Base-by-base conservation (phyloP, 345 rosid species). In the Acer campestre region DNA sequence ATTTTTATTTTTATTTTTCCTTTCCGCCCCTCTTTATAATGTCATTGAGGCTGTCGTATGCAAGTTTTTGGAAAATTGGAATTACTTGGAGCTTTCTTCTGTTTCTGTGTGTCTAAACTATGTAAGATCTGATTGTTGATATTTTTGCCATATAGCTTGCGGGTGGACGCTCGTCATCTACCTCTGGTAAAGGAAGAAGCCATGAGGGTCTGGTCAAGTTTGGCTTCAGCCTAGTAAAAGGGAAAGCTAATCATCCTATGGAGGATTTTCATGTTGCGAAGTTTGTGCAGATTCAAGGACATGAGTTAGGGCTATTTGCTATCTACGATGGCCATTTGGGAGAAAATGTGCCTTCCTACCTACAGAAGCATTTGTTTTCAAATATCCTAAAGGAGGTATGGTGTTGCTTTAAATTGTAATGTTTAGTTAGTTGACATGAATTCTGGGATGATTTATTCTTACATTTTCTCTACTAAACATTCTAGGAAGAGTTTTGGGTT, bases 251-350 rank as follows among this genome's bases (percentile, higher is more conserved):
- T n/a, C 91, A 86, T 80, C 89, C 96, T 31, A 90, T 91, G 96
- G 96, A 91, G 80, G 96, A 92, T 85, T 90, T 82, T 85, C 92
- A 91, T 79, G 96, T 91, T 59, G 91, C 96, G 3, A 86, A 91
- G 82, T 88, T 88, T 73, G 58, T 85, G 76, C 87, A 80, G 73
- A 31, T 75, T 78, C 77, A 86, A 68, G 92, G 63, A 61, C 88
- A 84, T 56, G 93, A 92, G 76, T 80, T 92, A 31, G 96, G 96
- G 61, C 84, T 92, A 53, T 92, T 92, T 61, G 96, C 96, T 61
- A 88, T 92, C 74, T 92, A 85, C 59, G 96, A 92, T 84, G 96
- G 96, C 67, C 96, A 92, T 78, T 82, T 86, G 84, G 97, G 94
- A 84, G 85, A 89, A 82, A 58, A 31, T 73, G 88, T 92, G 29